A percentile compares a stretch with the other conserved stretches of the same genome.
These are phyloP conservation scores for Verticillium longisporum DNA, from an alignment of 2,329 filamentous ascomycete genomes.

Conservation along the genomic window DNA sequence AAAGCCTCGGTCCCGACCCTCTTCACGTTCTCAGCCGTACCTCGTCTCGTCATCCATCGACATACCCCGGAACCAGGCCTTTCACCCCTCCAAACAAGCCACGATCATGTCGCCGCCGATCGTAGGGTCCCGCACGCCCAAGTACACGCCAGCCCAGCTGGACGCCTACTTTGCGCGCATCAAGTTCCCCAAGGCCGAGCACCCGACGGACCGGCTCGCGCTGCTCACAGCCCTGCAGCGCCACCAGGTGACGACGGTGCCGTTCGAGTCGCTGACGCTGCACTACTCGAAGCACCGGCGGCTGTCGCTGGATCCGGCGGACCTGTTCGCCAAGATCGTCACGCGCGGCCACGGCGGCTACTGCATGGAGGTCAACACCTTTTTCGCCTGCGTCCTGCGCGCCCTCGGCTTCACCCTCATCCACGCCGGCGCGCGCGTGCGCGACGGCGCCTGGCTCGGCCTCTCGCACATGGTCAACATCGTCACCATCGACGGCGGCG, in stretches of 20 bases:
- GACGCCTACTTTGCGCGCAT: constrained; percentile 21
- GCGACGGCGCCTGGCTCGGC: constrained; percentile 14
- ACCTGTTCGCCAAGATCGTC: constrained; percentile 38
- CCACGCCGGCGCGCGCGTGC: constrained; percentile 39
- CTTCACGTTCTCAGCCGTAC: background rate
- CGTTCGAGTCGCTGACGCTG: constrained; percentile 47
- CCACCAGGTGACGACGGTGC: constrained; percentile 40
- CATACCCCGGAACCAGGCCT: background rate
- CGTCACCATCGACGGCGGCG: constrained; percentile 41
- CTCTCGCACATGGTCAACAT: constrained; percentile 52
- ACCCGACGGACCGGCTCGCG: constrained; percentile 17
- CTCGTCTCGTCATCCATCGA: background rate
- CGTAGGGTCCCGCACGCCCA: background rate
- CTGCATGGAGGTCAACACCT: constrained; percentile 41
- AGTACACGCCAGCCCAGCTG: constrained; percentile 20
- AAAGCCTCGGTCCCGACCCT: no score
- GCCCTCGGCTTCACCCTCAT: constrained; percentile 42
- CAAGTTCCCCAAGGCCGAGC: constrained; percentile 13
- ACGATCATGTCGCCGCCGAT: background rate
- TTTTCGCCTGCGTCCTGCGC: constrained; percentile 40
- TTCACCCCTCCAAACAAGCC: no score
- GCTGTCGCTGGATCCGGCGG: constrained; percentile 29
- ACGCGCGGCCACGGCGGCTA: constrained; percentile 40
- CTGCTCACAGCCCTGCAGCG: constrained; percentile 23
- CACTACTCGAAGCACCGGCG: constrained; percentile 36